These are phyloP conservation scores for Vigna trinervia DNA, from an alignment of 306 rosid genomes.

Conservation along the genomic window DNA sequence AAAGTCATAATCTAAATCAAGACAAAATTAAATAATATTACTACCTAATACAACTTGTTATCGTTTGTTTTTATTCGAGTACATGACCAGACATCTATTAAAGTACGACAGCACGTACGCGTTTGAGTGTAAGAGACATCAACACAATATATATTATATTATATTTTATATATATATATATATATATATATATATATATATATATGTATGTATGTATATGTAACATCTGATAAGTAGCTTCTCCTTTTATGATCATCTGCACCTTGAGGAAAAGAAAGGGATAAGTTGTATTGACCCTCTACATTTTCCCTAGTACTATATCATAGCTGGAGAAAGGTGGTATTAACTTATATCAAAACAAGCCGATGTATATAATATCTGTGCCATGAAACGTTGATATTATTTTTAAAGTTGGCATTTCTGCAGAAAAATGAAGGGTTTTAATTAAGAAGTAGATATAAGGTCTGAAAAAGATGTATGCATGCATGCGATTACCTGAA, in stretches of 20 bases:
- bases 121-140: neutral
- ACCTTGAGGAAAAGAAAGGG: neutral
- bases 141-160: too few species aligned
- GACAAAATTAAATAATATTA: too few species aligned
- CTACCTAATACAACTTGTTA: neutral
- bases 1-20: too few species aligned
- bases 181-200: too few species aligned
- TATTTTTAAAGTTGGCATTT: neutral
- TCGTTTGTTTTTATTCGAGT: neutral
- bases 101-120: neutral
- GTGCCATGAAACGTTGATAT: neutral
- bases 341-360: neutral
- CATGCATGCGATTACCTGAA: constrained; percentile 58
- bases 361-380: too few species aligned
- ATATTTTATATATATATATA: too few species aligned
- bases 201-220: too few species aligned
- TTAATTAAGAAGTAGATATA: too few species aligned
- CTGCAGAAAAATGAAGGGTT: neutral
- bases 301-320: neutral
- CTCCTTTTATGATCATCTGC: neutral
- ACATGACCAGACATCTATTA: neutral
- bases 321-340: neutral
- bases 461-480: neutral
- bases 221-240: constrained; percentile 35
- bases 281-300: neutral